These are phyloP conservation scores for Radiomyces spectabilis DNA, from an alignment of 192 early-diverging fungal species.

Conservation along the genomic window DNA sequence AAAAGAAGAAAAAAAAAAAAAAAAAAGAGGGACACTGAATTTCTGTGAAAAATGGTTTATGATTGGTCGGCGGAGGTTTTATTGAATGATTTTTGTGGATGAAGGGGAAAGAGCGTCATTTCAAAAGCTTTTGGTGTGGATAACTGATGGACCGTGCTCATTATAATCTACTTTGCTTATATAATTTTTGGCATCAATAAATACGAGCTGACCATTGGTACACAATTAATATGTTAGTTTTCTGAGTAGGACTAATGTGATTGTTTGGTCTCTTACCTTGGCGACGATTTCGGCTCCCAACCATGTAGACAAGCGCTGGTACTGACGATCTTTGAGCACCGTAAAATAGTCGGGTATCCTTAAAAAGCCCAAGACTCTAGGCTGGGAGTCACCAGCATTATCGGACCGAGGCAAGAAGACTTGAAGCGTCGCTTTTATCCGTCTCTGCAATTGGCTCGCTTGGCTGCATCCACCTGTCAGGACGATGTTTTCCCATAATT, in stretches of 20 bases:
- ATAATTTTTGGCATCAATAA: constrained; percentile 61
- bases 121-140: constrained; percentile 64
- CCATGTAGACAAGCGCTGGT: constrained; percentile 57
- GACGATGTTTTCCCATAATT: constrained; percentile 79
- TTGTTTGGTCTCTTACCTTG: constrained; percentile 50
- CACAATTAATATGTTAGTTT: too few species aligned
- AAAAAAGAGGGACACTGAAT: too few species aligned
- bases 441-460: constrained; percentile 51
- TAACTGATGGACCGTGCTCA: constrained; percentile 74
- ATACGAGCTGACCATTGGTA: constrained; percentile 47
- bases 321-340: constrained; percentile 58
- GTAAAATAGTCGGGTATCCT: constrained; percentile 86
- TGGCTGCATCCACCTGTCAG: constrained; percentile 70
- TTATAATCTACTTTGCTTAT: constrained; percentile 86
- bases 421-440: constrained; percentile 60
- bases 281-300: constrained; percentile 83
- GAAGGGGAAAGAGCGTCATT: too few species aligned
- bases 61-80: too few species aligned
- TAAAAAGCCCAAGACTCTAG: constrained; percentile 72
- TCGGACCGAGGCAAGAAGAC: constrained; percentile 68
- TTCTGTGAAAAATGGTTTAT: too few species aligned
- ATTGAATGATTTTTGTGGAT: too few species aligned
- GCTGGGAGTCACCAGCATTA: constrained; percentile 78
- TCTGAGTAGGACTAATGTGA: not conserved
- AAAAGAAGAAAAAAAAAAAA: too few species aligned